Evolutionary conservation across 345 rosid genomes (phyloP).

Genomic region (Acer negundo): DNA sequence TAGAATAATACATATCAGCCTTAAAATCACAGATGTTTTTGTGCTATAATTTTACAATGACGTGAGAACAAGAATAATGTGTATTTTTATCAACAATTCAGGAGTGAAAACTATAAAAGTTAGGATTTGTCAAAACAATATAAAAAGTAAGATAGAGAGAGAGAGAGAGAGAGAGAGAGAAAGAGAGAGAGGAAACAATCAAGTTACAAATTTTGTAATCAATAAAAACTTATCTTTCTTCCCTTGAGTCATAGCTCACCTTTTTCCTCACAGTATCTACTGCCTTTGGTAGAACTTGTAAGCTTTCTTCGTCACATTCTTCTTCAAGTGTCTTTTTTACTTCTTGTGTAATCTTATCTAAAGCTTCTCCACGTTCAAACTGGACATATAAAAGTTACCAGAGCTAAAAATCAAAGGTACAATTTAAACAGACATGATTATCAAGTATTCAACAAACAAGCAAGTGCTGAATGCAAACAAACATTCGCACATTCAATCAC

Average conservation of each 20-base stretch:
- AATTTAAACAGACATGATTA: conserved; percentile 9
- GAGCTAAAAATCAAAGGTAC: neutral
- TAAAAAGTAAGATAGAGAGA: neutral
- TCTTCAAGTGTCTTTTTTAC: conserved; percentile 71
- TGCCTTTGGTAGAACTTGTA: conserved; percentile 69
- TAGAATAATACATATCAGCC: neutral
- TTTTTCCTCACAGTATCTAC: conserved; percentile 90
- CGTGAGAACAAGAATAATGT: neutral
- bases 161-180: neutral
- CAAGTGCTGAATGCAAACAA: neutral
- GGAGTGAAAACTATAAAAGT: neutral
- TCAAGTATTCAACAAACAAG: neutral
- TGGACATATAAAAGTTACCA: conserved; percentile 27
- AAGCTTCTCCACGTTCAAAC: conserved; percentile 98
- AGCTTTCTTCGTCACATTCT: conserved; percentile 87
- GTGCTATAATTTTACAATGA: neutral
- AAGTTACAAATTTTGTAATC: neutral
- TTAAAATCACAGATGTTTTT: neutral
- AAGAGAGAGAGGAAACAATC: neutral
- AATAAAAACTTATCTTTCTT: neutral
- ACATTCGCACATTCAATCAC: neutral
- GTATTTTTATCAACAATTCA: neutral
- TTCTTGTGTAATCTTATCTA: conserved; percentile 74
- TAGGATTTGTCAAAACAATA: neutral
- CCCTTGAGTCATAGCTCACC: conserved; percentile 37